These are phyloP conservation scores for Penstemon eatonii DNA, from an alignment of 257 asterid species.

Conservation along the genomic window DNA sequence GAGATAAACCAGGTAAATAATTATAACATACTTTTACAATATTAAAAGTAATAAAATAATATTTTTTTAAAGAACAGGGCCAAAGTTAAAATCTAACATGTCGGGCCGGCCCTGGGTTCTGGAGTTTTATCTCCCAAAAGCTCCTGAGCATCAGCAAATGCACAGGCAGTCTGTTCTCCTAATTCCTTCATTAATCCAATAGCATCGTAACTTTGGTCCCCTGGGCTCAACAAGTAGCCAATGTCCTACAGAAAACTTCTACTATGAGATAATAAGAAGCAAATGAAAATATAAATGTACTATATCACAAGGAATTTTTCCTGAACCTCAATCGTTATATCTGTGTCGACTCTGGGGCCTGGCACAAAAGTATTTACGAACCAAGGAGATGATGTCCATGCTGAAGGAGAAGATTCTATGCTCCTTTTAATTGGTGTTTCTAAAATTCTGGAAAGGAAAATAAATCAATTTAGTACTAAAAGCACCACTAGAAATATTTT, in stretches of 20 bases:
- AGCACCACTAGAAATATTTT: background rate
- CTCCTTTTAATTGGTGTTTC: conserved; percentile 83
- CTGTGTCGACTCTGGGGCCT: conserved; percentile 79
- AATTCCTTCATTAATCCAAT: conserved; percentile 90
- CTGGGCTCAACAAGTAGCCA: conserved; percentile 76
- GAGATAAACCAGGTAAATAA: too few species aligned
- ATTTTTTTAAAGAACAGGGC: too few species aligned
- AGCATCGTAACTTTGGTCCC: conserved; percentile 78
- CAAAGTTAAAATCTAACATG: too few species aligned
- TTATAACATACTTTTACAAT: too few species aligned
- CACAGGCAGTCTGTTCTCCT: conserved; percentile 87
- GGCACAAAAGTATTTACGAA: conserved; percentile 65
- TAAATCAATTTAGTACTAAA: conserved; percentile 12
- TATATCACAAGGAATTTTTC: background rate
- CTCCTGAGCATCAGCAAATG: conserved; percentile 92
- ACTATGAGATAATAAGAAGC: conserved; percentile 13
- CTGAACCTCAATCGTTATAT: conserved; percentile 77
- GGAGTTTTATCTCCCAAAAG: conserved; percentile 88
- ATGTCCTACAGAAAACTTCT: conserved; percentile 60
- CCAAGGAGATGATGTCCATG: conserved; percentile 96
- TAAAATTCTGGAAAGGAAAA: conserved; percentile 47
- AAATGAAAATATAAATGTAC: conserved; percentile 4
- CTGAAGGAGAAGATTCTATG: conserved; percentile 91
- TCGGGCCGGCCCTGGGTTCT: background rate
- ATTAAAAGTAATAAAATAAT: too few species aligned